Base-by-base conservation (phyloP, 2,329 filamentous ascomycete species). In the Tolypocladium inflatum region DNA sequence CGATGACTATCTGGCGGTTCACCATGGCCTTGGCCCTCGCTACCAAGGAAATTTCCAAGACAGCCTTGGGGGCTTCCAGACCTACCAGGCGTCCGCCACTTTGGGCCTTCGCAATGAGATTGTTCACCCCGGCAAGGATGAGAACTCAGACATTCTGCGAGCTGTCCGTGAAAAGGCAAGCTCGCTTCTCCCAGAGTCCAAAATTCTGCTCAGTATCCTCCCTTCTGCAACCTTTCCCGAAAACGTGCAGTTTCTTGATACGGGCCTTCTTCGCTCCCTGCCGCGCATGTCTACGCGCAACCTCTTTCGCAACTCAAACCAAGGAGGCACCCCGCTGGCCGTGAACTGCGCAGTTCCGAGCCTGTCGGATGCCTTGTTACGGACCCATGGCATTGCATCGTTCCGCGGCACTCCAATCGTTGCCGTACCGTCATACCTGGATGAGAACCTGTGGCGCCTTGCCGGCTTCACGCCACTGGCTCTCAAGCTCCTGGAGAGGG, bases 41-140 rank as follows among this genome's bases (percentile, higher is more conserved):
- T 99, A 99, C 65, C 87, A 91, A 67, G 94, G 94, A 19, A 99
- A 99, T 69, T 96, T 96, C 65, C 94, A 99, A 73, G 94, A 99
- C 68, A 94, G 91, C 64, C 80, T 99, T 17, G 94, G 95, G 6
- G 93, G 91, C 2, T 96, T 99, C 67, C 91, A 97, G 68, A 99
- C 95, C 0, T 99, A 99, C 69, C 86, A 89, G 66, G 93, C 94
- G 8, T 97, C 94, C 1, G 93, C 94, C 9, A 87, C 90, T 57
- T 77, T 99, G 43, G 94, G 95, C 59, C 80, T 97, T 56, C 88
- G 93, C 52, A 97, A 97, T 66, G 94, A 99, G 68, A 84, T 91
- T 55, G 80, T 96, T 42, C 90, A 96, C 71, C 88, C 90, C 1
- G 92, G 91, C 15, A 95, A 91, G 68, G 91, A 96, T 63, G 91